Evolutionary conservation across 768 basidiomycete genomes (phyloP).

Genomic region (Ramaria sp.): DNA sequence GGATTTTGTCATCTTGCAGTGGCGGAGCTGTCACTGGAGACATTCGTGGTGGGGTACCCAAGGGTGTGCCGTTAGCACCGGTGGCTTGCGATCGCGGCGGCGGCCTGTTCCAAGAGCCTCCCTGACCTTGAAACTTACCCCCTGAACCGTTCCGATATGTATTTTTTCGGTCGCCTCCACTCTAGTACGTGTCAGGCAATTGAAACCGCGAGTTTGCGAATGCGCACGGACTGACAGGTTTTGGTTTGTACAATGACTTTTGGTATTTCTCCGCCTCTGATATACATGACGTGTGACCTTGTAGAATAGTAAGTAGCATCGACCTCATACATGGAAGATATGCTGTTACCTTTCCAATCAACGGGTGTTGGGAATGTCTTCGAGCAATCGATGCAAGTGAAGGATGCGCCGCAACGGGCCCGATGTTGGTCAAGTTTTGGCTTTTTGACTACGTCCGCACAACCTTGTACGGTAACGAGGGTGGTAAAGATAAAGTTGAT

Average conservation of each 20-base stretch:
- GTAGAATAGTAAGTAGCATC: background rate
- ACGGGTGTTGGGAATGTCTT: conserved; percentile 66
- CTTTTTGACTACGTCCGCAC: conserved; percentile 84
- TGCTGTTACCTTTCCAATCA: conserved; percentile 48
- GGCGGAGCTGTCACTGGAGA: conserved; percentile 27
- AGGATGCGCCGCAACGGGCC: conserved; percentile 48
- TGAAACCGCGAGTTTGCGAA: background rate
- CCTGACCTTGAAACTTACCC: conserved; percentile 16
- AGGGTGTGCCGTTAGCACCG: conserved; percentile 63
- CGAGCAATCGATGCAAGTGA: conserved; percentile 86
- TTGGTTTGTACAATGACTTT: conserved; percentile 72
- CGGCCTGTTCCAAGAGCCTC: conserved; percentile 26
- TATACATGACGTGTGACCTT: conserved; percentile 67
- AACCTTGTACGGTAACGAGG: conserved; percentile 32
- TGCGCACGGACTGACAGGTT: conserved; percentile 28
- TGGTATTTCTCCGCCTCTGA: conserved; percentile 92
- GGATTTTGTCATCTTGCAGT: background rate
- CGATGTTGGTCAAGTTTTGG: conserved; percentile 83
- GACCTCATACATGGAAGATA: background rate
- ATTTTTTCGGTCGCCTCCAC: conserved; percentile 1
- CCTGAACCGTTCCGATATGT: conserved; percentile 1
- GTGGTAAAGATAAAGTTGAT: background rate
- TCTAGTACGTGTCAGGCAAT: background rate
- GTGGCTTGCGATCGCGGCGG: conserved; percentile 24
- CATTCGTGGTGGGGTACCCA: conserved; percentile 52